Base-by-base conservation (phyloP, 169 alveolate genomes). In the Neospora caninum region DNA sequence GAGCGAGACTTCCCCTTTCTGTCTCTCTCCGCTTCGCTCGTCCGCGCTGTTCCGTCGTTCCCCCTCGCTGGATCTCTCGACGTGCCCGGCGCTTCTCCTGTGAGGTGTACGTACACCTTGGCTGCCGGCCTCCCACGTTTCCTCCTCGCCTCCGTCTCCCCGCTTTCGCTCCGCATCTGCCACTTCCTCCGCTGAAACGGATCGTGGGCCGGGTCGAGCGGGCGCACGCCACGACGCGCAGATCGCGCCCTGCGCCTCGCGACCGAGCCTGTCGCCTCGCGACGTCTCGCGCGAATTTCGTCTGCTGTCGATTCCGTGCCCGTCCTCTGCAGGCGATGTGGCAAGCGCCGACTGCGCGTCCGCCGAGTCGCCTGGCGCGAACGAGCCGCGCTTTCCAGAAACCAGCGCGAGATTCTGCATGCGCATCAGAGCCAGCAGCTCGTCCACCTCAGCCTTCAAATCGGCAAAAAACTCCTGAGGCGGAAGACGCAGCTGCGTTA, bases 381-480 rank as follows among this genome's bases (percentile, higher is more conserved):
- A 64, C 73, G 58, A 49, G 58, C 29, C 31, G 9, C 36, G 80
- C 29, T 69, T 7, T 25, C 18, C 41, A 4, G 38, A 4, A 25
- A 6, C 27, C 84, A 22, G 84, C 84, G 25, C 13, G 45, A 6
- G 43, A 31, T 82, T 2, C 89, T 82, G 89, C 64, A 18, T 18
- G 38, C 89, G 89, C 53, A 36, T 36, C 67, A 82, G 64, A 4
- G 34, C 29, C 0, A 82, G 89, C 29, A 82, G 89, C 89, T 82
- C 89, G 34, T 82, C 89, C 10, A 82, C 64, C 39, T 82, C 89
- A 10, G 89, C 89, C 89, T 82, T 82, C 89, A 82, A 82, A 42
- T 82, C 89, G 38, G 89, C 89, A 31, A 82, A 49, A 42, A 82
- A 82, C 67, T 82, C 89, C 16, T 7, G 64, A 7, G 89, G 89